phyloP scores from a whole-genome alignment of 441 rosid species.

The Geranium incanum region DNA sequence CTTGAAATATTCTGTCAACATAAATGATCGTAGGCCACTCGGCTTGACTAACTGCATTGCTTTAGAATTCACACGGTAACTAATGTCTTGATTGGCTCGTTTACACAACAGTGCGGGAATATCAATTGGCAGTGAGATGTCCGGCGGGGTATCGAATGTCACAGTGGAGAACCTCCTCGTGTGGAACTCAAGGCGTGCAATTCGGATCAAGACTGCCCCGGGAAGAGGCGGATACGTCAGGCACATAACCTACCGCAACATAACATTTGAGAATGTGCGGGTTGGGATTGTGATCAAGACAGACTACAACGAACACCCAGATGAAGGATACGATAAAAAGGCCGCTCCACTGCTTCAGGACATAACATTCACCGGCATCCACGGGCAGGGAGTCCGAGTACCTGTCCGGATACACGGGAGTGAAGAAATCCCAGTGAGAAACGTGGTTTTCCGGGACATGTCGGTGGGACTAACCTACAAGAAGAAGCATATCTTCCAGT shows the following conservation, averaged over 20 bases:
- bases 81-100: slow-evolving; percentile 17
- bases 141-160: slow-evolving; percentile 85
- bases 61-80: slow-evolving; percentile 10
- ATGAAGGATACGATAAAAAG: slow-evolving; percentile 57
- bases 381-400: slow-evolving; percentile 83
- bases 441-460: slow-evolving; percentile 71
- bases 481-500: slow-evolving; percentile 89
- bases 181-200: slow-evolving; percentile 84
- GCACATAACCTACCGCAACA: slow-evolving; percentile 55
- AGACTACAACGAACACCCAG: slow-evolving; percentile 93
- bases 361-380: slow-evolving; percentile 64
- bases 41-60: neutral
- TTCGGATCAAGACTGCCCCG: slow-evolving; percentile 86
- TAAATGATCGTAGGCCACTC: too few relatives aligned
- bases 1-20: too few relatives aligned
- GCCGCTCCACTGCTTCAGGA: slow-evolving; percentile 54
- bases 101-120: slow-evolving; percentile 66
- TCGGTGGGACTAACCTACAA: slow-evolving; percentile 74
- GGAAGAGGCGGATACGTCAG: slow-evolving; percentile 85
- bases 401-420: slow-evolving; percentile 88
- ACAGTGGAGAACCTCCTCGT: slow-evolving; percentile 66
- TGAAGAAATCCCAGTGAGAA: slow-evolving; percentile 61
- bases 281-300: slow-evolving; percentile 90
- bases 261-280: slow-evolving; percentile 73
- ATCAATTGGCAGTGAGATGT: slow-evolving; percentile 96